Evolutionary conservation across 345 rosid genomes (phyloP), one percentile per base, ranked within the genome.

Genomic region (Mallotus nudiflorus): DNA sequence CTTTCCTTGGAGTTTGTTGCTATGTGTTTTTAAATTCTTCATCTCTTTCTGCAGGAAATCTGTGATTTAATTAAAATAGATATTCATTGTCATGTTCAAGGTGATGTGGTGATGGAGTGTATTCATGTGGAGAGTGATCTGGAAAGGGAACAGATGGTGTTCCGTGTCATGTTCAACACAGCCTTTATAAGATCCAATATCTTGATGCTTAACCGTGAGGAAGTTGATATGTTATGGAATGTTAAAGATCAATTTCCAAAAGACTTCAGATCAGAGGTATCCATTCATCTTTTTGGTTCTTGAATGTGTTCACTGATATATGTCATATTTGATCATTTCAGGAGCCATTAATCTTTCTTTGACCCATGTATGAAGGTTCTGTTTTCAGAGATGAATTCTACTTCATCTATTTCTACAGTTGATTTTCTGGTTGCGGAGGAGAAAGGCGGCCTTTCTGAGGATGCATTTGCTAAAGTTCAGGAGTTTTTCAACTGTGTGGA

Each of bases 81-180:
- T 79, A 86, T 87, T 68, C 80, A 77, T 82, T 87, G 91, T 73
- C 90, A 83, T 76, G 69, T 91, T 74, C 84, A 85, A 61, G 94
- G 92, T 78, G 97, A 91, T 85, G 87, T 87, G 24, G 92, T 91
- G 78, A 82, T 91, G 44, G 97, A 88, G 81, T 88, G 93, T 80
- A 78, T 85, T 74, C 82, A 76, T 46, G 55, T 88, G 75, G 87
- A 87, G 56, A 70, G 78, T 81, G 89, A 83, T 62, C 82, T 76
- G 59, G 88, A 87, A 78, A 78, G 77, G 70, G 94, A 91, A 77
- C 76, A 79, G 74, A 86, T 89, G 88, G 75, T 91, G 85, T 91
- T 91, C 54, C 82, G 92, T 71, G 86, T 82, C 82, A 87, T 87
- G 86, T 91, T 91, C 73, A 85, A 91, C 69, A 91, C 94, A 19